Base-by-base conservation (phyloP, 2,329 filamentous ascomycete species). In the Fusarium mangiferae region DNA sequence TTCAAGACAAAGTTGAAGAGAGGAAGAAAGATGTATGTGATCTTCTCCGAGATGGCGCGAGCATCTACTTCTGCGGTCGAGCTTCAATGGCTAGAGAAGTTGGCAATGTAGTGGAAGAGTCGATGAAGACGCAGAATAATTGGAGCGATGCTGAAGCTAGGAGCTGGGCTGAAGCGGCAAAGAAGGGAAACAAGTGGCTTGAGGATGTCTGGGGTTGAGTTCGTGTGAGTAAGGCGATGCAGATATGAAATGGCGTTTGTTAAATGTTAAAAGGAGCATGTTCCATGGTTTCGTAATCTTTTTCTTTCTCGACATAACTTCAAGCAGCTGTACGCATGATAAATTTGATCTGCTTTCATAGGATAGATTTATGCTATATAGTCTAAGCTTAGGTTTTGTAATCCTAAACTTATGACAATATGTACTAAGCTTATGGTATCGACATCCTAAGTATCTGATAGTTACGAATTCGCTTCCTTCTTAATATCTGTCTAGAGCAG, bases 191-290 rank as follows among this genome's bases (percentile, higher is more conserved):
- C n/a, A 87, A 86, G 76, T 88, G 86, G 86, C 84, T 84, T 73
- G 86, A 88, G 73, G 86, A 89, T 82, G 86, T 88, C 48, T 88
- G 86, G 87, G 84, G 84, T 28, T 86, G n/a, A 49, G 18, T 13
- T 8, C 13, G n/a, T n/a, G 30, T 58, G 20, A 9, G 4, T 4
- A 30, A 9, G 58, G 45, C 42, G 28, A 51, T 51, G 15, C 8
- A 24, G 22, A 33, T 24, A 48, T 41, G 36, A n/a, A 13, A 22
- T 36, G 52, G 42, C 44, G 61, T 61, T 58, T 66, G 30, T 30
- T 30, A 30, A 30, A 30, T 11, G 17, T 36, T 36, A 17, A 18
- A 44, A n/a, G 28, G 28, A 35, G 35, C n/a, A 46, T 2, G 33
- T 30, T 51, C 26, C 39, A 7, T 14, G 15, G 4, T 28, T 62